Conservation (phyloP, 257 asterid species). For the Plantago ovata region DNA sequence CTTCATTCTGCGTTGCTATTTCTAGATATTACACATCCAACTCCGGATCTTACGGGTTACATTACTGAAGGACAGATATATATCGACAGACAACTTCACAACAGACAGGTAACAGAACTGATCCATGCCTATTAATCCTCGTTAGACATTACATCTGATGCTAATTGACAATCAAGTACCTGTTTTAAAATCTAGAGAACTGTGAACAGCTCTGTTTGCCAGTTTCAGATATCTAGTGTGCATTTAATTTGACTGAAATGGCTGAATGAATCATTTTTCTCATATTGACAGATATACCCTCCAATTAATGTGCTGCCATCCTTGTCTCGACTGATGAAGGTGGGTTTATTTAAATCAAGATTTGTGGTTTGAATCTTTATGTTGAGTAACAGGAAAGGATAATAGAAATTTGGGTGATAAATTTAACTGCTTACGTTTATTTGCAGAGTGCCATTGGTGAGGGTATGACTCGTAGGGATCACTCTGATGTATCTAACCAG, state of each 20-base stretch:
- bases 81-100: constrained; percentile 89
- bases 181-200: too few species aligned
- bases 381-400: not conserved
- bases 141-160: too few species aligned
- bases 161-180: too few species aligned
- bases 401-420: constrained; percentile 3
- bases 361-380: constrained; percentile 8
- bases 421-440: constrained; percentile 11
- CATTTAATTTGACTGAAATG: constrained; percentile 22
- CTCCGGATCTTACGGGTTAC: constrained; percentile 99
- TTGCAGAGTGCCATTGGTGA: constrained; percentile 98
- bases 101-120: constrained; percentile 46
- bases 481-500: constrained; percentile 97
- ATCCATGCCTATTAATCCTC: constrained; percentile 7
- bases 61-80: constrained; percentile 99
- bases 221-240: not conserved
- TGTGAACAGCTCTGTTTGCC: too few species aligned
- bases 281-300: constrained; percentile 75
- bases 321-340: constrained; percentile 97
- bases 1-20: constrained; percentile 28
- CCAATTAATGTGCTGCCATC: constrained; percentile 98
- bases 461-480: constrained; percentile 98
- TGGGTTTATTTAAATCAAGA: constrained; percentile 22
- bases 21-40: constrained; percentile 95
- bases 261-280: constrained; percentile 6